phyloP scores from a whole-genome alignment of 108 stramenopile species.

The Fragilaria radians region DNA sequence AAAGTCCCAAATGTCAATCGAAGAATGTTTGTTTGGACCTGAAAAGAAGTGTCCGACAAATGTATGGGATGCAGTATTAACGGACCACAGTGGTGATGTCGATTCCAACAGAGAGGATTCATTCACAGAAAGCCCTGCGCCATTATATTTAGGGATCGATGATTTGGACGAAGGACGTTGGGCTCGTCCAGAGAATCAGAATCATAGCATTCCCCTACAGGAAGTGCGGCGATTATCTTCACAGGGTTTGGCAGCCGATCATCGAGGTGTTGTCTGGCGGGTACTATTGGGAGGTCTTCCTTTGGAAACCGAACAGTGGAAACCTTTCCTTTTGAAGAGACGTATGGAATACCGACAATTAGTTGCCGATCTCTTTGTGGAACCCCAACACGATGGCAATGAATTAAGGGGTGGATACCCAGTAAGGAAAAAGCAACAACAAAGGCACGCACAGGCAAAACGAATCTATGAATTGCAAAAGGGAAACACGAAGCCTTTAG shows the following conservation, averaged over 20 bases:
- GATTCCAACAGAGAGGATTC: neutral
- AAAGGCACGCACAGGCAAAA: neutral
- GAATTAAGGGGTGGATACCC: slow-evolving; percentile 13
- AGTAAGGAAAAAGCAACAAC: neutral
- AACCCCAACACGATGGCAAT: slow-evolving; percentile 30
- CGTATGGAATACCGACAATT: slow-evolving; percentile 46
- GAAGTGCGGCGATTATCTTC: slow-evolving; percentile 49
- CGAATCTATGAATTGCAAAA: neutral
- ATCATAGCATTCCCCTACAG: slow-evolving; percentile 46
- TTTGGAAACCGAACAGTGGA: slow-evolving; percentile 43
- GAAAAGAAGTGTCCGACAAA: slow-evolving; percentile 11
- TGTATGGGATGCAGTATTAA: neutral
- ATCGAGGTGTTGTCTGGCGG: slow-evolving; percentile 68
- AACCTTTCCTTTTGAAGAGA: slow-evolving; percentile 28
- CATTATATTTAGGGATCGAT: slow-evolving; percentile 2
- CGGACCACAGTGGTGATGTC: neutral
- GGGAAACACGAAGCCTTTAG: neutral
- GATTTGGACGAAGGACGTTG: slow-evolving; percentile 4
- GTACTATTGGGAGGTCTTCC: slow-evolving; percentile 68
- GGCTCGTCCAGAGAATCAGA: neutral
- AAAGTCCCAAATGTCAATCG: slow-evolving; percentile 6
- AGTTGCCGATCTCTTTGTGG: slow-evolving; percentile 52
- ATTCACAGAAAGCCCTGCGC: neutral
- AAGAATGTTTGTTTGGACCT: slow-evolving; percentile 24
- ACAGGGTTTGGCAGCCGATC: slow-evolving; percentile 53